phyloP scores from a whole-genome alignment of 192 early-diverging fungal genomes.

The Mortierella alpina region DNA sequence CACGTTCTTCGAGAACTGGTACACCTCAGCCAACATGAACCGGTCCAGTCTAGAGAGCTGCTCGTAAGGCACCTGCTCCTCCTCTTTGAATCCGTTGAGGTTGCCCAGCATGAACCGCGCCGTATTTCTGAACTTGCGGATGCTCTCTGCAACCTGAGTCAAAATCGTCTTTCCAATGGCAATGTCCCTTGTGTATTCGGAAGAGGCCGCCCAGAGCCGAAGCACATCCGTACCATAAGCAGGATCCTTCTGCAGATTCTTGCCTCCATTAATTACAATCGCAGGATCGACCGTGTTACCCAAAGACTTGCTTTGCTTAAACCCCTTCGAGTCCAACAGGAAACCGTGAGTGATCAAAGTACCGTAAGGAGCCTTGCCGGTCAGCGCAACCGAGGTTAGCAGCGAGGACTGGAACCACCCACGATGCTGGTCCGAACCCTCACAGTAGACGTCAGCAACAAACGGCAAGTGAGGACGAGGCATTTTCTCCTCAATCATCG shows the following conservation, averaged over 20 bases:
- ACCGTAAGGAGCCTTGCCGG: slow-evolving; percentile 45
- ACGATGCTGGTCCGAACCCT: slow-evolving; percentile 52
- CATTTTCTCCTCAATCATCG: slow-evolving; percentile 63
- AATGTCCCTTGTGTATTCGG: slow-evolving; percentile 53
- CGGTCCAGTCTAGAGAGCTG: slow-evolving; percentile 62
- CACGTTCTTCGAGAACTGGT: slow-evolving; percentile 65
- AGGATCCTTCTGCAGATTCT: slow-evolving; percentile 72
- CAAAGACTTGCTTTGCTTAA: slow-evolving; percentile 47
- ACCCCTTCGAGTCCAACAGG: slow-evolving; percentile 43
- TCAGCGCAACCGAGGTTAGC: slow-evolving; percentile 46
- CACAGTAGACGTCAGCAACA: slow-evolving; percentile 67
- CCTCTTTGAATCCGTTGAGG: slow-evolving; percentile 61
- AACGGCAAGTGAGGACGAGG: slow-evolving; percentile 27
- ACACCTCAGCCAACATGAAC: slow-evolving; percentile 74
- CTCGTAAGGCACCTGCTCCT: slow-evolving; percentile 58
- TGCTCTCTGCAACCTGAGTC: slow-evolving; percentile 33
- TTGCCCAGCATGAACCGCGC: slow-evolving; percentile 52
- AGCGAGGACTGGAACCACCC: slow-evolving; percentile 55
- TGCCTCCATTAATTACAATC: slow-evolving; percentile 47
- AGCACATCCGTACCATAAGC: slow-evolving; percentile 69
- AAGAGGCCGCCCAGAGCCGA: slow-evolving; percentile 47
- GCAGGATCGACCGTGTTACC: slow-evolving; percentile 48
- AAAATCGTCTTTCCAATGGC: slow-evolving; percentile 49
- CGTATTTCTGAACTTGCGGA: slow-evolving; percentile 52
- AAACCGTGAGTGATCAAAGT: slow-evolving; percentile 53